Evolutionary conservation across 345 rosid species (phyloP), one percentile per base, ranked within the genome.

Genomic region (Pistacia vera): DNA sequence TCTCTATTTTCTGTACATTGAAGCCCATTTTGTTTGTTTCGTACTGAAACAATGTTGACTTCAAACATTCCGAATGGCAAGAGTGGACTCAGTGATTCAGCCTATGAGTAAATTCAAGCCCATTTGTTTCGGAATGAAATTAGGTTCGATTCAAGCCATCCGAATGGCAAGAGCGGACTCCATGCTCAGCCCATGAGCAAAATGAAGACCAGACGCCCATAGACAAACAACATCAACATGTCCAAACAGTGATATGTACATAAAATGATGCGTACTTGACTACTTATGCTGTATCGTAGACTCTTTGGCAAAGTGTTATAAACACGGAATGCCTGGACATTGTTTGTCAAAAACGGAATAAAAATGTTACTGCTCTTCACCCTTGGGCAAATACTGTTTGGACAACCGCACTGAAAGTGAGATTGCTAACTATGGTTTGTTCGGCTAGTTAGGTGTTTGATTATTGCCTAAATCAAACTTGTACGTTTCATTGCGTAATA

Each of bases 401-500:
- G 7, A 38, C 41, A 38, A 6, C 0, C 41, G 41, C 41, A 22
- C 5, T 61, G 5, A 3, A 30, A 46, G n/a, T 63, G 11, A 8
- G 48, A 36, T 3, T 6, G 49, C 38, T 63, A 61, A 61, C 25
- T 5, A 33, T 14, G 66, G 66, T 33, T 30, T 48, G 17, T 30
- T 57, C 0, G 48, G 51, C 28, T 30, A 30, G 22, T 30, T 68
- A 33, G 4, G 18, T 18, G 44, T 68, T 51, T 10, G 44, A 38
- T 11, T 58, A 35, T 51, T 48, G 22, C n/a, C 69, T 8, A 57
- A 18, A 72, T 55, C 64, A 81, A 66, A 48, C 84, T 89, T 86
- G 88, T 83, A 89, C 90, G 87, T 79, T 59, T 80, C 59, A 63
- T 80, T 51, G 87, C 84, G 88, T 80, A 84, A 80, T 33, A 2